Base-by-base conservation (phyloP, 805 yeast species). In the Starmerella apis region DNA sequence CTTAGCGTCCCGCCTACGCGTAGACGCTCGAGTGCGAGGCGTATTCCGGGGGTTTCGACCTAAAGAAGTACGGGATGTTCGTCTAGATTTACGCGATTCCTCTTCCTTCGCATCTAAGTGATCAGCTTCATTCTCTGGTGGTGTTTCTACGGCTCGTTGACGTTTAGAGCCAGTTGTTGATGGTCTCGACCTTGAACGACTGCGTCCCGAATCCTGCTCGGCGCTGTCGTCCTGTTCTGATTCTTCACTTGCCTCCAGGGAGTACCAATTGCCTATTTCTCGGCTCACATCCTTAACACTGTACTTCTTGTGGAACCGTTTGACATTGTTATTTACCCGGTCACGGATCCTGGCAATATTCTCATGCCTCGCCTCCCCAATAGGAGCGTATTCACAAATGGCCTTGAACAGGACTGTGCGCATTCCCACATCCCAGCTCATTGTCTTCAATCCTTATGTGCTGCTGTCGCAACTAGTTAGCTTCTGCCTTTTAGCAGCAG, bases 281-380 rank as follows among this genome's bases (percentile, higher is more conserved):
- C 22, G 28, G 18, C 18, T 10, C 32, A 53, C 42, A 35, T 54
- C 58, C 16, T 13, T 18, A 2, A 22, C 3, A 3, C 52, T 47
- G 44, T 49, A 49, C 43, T 56, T 49, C 49, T 35, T 49, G 22
- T 47, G 49, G 44, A 49, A 47, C 30, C 56, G 54, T 33, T 47
- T 49, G 25, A 47, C 33, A 16, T 47, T 25, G 23, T 32, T 11
- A 37, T 54, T 54, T n/a, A 54, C 32, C 13, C 22, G 8, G n/a
- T 41, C 43, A 23, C 50, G 48, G 16, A 54, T 47, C 10, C 14
- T 18, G 1, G n/a, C 30, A 4, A 36, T 19, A 6, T 11, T 42
- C 18, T 32, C 50, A 4, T 39, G 37, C 2, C 6, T 5, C 6
- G 16, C 16, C 6, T 42, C 50, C 6, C 37, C 48, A 8, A 24